These are phyloP conservation scores for Picochlorum costavermella DNA, from an alignment of 139 green algal genomes.

Conservation along the genomic window DNA sequence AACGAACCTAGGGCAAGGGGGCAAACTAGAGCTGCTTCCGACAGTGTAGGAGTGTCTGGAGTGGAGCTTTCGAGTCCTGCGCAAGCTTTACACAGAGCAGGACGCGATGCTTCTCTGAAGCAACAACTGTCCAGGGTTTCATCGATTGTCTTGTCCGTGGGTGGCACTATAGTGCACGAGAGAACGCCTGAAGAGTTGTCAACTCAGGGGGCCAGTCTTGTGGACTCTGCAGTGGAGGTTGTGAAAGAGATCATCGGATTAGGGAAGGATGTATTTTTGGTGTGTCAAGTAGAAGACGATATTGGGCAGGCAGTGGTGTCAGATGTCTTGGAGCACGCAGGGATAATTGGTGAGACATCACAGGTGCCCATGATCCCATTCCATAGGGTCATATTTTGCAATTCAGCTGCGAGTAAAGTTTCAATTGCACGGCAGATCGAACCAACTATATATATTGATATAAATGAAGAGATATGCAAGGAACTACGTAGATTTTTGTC, in stretches of 20 bases:
- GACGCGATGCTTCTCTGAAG: too few species aligned
- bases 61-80: too few species aligned
- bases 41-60: too few species aligned
- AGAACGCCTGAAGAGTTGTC: constrained; percentile 30
- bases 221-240: constrained; percentile 29
- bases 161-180: constrained; percentile 59
- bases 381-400: constrained; percentile 62
- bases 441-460: constrained; percentile 73
- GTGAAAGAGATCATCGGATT: constrained; percentile 13
- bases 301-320: constrained; percentile 39
- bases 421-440: constrained; percentile 75
- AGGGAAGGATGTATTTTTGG: constrained; percentile 24
- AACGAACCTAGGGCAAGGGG: too few species aligned
- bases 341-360: constrained; percentile 2
- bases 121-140: too few species aligned
- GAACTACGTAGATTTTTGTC: constrained; percentile 3
- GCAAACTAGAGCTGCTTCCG: too few species aligned
- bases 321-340: constrained; percentile 27
- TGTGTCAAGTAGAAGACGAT: constrained; percentile 52
- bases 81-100: too few species aligned
- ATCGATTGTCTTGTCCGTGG: constrained; percentile 33
- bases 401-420: constrained; percentile 62
- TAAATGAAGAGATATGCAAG: constrained; percentile 33
- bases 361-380: constrained; percentile 8
- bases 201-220: constrained; percentile 41